Evolutionary conservation across 768 basidiomycete genomes (phyloP).

Genomic region (Piloderma croceum): DNA sequence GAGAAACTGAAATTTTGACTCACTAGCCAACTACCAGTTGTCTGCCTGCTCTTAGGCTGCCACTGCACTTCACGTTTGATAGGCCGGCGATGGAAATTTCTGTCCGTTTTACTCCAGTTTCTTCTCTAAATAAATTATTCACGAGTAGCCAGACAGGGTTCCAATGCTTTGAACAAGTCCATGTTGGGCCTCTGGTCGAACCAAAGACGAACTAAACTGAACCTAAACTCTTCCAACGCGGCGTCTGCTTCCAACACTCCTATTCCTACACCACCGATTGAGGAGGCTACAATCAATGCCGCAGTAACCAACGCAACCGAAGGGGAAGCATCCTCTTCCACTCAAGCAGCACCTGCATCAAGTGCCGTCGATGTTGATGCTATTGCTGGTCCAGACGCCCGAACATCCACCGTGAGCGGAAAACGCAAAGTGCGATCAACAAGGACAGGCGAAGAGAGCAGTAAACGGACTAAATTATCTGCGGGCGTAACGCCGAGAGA

Average conservation of each 20-base stretch:
- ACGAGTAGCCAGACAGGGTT: constrained; percentile 55
- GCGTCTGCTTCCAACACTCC: constrained; percentile 20
- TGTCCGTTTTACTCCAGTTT: constrained; percentile 11
- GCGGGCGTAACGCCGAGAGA: constrained; percentile 48
- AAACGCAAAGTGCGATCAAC: constrained; percentile 63
- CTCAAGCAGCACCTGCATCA: too few species aligned
- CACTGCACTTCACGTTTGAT: too few species aligned
- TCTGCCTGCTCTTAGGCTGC: too few species aligned
- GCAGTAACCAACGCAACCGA: constrained; percentile 15
- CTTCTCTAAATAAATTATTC: constrained; percentile 10
- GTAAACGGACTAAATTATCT: constrained; percentile 52
- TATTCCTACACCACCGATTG: constrained; percentile 10
- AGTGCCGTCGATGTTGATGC: too few species aligned
- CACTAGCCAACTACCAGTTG: too few species aligned
- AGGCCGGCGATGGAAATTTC: constrained; percentile 17
- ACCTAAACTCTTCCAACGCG: constrained; percentile 45
- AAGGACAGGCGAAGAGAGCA: constrained; percentile 39
- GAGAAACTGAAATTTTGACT: too few species aligned
- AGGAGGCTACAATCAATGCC: constrained; percentile 16
- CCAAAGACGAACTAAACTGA: constrained; percentile 60
- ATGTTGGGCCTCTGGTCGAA: constrained; percentile 77
- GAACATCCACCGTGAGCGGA: constrained; percentile 25
- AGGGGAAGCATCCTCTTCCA: constrained; percentile 19
- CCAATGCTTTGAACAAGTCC: constrained; percentile 70
- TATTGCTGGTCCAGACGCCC: constrained; percentile 6